Percentiles rank a stretch among this genome's conserved stretches.
Evolutionary conservation across 1,284 basidiomycete species (phyloP).

Genomic region (Papiliotrema flavescens): DNA sequence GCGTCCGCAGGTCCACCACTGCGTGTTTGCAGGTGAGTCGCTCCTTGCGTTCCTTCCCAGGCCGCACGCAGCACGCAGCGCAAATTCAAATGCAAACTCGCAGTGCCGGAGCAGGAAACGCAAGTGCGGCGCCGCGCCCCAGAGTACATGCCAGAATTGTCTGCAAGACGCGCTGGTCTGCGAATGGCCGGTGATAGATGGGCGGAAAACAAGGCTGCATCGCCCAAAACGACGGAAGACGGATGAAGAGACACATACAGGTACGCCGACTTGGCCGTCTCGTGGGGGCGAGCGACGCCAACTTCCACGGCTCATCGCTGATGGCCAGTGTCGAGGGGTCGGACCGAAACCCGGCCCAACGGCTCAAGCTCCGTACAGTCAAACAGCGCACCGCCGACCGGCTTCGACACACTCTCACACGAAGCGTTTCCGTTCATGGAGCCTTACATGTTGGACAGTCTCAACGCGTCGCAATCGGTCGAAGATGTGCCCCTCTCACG

Average conservation of each 20-base stretch:
- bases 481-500: background rate
- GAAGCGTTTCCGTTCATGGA: background rate
- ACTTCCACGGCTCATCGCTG: no score
- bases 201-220: background rate
- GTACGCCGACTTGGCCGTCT: no score
- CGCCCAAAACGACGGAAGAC: background rate
- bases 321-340: no score
- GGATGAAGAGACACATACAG: no score
- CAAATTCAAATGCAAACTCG: no score
- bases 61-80: no score
- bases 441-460: background rate
- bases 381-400: no score
- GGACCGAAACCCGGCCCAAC: no score
- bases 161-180: background rate
- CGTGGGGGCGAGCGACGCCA: no score
- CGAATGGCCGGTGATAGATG: background rate
- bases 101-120: background rate
- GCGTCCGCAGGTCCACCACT: background rate
- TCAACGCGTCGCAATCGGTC: background rate
- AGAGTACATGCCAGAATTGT: background rate
- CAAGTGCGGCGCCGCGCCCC: background rate
- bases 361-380: no score
- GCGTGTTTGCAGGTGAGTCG: background rate
- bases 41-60: no score
- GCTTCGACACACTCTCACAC: no score